Evolutionary conservation across 1,139 yeast genomes (phyloP).

Genomic region (Meyerozyma athensensis): DNA sequence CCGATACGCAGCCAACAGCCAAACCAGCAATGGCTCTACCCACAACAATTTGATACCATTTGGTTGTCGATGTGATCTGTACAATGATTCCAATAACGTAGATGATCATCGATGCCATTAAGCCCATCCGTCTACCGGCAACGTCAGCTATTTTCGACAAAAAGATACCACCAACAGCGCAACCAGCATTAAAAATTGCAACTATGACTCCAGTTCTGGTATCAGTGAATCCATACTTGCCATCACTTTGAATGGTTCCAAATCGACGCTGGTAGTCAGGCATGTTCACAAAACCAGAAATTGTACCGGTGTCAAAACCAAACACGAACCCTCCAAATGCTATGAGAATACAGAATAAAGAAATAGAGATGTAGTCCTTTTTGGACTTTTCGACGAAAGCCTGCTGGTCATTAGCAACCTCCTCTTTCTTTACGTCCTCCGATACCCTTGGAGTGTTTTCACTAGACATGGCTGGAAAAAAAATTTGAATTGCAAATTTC

Average conservation of each 20-base stretch:
- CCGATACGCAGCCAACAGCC: slow-evolving; percentile 22
- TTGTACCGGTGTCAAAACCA: slow-evolving; percentile 25
- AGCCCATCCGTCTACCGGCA: slow-evolving; percentile 21
- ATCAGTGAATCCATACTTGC: slow-evolving; percentile 12
- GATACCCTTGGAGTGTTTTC: slow-evolving; percentile 1
- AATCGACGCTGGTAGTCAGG: slow-evolving; percentile 12
- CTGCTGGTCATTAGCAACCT: slow-evolving; percentile 13
- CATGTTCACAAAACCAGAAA: slow-evolving; percentile 18
- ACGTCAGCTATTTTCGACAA: slow-evolving; percentile 19
- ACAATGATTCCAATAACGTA: slow-evolving; percentile 21
- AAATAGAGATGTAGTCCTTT: slow-evolving; percentile 28
- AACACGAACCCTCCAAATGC: slow-evolving; percentile 25
- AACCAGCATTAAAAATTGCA: slow-evolving; percentile 22
- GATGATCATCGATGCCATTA: slow-evolving; percentile 19
- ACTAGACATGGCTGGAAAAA: background rate
- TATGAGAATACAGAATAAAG: slow-evolving; percentile 24
- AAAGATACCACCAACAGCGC: slow-evolving; percentile 21
- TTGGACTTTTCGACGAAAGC: slow-evolving; percentile 24
- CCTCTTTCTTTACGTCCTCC: slow-evolving; percentile 1
- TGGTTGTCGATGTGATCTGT: slow-evolving; percentile 18
- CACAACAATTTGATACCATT: slow-evolving; percentile 44
- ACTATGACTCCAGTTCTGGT: slow-evolving; percentile 18
- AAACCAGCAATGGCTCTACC: slow-evolving; percentile 42
- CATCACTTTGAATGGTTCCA: slow-evolving; percentile 9
- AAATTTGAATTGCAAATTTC: background rate